Evolutionary conservation across 1,284 basidiomycete species (phyloP), one percentile per base, ranked within the genome.

Genomic region (Moesziomyces sp.): DNA sequence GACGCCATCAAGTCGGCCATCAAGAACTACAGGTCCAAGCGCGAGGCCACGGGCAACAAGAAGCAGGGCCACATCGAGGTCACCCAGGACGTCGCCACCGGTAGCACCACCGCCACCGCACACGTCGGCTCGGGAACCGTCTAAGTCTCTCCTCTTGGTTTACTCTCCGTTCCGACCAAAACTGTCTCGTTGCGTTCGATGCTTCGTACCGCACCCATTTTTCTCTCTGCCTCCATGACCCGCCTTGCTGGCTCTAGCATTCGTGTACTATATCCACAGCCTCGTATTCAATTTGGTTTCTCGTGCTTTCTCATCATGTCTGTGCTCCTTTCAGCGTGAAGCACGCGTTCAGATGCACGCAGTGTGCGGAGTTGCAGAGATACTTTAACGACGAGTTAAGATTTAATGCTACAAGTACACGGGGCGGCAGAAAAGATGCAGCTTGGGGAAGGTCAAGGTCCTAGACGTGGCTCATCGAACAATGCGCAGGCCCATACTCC

Each of bases 1-100:
- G 97, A 99, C 85, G 97, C 97, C 52, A 99, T 99, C 86, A 88
- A 88, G 65, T 80, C 82, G 14, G 85, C 85, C 18, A 86, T 83
- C 65, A 68, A 75, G 33, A 79, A 83, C 71, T 83, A 83, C 78
- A 69, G 66, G 52, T 63, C 56, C 58, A 81, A 76, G 70, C 68
- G 80, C 6, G 75, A 79, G 33, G 63, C 68, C 1, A 76, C 75
- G 10, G 79, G 79, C 42, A 82, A 81, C 71, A 77, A 58, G 40
- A 76, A 64, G 56, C 65, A 86, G 28, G 89, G 91, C 40, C 91
- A 89, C 84, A 92, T 93, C 74, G 91, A 93, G 83, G 91, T 93
- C 42, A 87, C 89, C 0, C 92, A 92, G 84, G 88, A 87, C 81
- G 85, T 88, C n/a, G 86, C 86, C 19, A 89, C 90, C 9, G 89